phyloP scores from a whole-genome alignment of 768 basidiomycete genomes.

The Mycena haematopus region DNA sequence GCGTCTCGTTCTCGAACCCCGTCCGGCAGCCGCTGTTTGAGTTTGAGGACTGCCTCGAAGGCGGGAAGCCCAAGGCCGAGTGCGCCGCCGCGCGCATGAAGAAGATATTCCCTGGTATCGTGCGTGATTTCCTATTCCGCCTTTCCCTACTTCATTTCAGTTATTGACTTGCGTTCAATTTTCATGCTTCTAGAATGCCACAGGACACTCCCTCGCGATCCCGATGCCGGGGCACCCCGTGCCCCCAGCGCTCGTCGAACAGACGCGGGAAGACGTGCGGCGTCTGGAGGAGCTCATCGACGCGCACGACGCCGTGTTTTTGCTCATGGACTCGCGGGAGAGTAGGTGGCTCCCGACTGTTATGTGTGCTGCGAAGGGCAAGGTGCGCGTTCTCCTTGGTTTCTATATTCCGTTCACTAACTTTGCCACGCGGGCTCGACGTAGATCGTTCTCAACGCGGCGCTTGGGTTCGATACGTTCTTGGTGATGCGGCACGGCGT shows the following conservation, averaged over 20 bases:
- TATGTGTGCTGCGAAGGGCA: constrained; percentile 81
- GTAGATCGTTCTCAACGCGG: constrained; percentile 92
- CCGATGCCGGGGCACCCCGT: constrained; percentile 99
- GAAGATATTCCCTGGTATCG: constrained; percentile 93
- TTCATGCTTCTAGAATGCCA: constrained; percentile 67
- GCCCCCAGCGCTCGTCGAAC: constrained; percentile 59
- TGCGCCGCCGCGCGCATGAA: constrained; percentile 86
- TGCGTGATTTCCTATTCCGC: constrained; percentile 49
- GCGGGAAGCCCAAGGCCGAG: constrained; percentile 93
- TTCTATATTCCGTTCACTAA: neutral
- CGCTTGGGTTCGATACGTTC: constrained; percentile 94
- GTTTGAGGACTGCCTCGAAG: constrained; percentile 90
- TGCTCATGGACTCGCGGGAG: constrained; percentile 98
- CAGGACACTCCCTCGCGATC: constrained; percentile 78
- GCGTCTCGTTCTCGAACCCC: constrained; percentile 96
- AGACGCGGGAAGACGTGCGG: constrained; percentile 70
- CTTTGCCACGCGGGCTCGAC: neutral
- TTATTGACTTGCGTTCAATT: neutral
- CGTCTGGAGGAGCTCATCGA: constrained; percentile 81
- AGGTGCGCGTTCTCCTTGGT: constrained; percentile 52
- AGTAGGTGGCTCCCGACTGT: constrained; percentile 96
- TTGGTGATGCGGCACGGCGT: constrained; percentile 97
- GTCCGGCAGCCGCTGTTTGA: constrained; percentile 97
- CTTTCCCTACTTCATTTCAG: neutral
- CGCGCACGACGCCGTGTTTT: constrained; percentile 87